phyloP scores from a whole-genome alignment of 2,329 filamentous ascomycete genomes.

The Cephalotrichum gorgonifer region DNA sequence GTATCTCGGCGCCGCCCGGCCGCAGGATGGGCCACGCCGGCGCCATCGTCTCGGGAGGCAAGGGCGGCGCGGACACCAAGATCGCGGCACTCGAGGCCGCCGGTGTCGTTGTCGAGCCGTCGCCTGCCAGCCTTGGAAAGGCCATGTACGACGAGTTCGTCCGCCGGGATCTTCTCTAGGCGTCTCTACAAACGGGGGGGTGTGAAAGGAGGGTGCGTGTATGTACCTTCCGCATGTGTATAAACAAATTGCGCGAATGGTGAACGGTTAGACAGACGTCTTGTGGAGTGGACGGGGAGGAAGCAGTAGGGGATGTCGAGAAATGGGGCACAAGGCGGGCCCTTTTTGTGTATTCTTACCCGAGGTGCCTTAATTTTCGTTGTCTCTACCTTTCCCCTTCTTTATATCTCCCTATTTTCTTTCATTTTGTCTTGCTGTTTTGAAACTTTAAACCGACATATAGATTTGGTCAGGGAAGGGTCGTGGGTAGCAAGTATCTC shows the following conservation, averaged over 20 bases:
- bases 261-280: no score
- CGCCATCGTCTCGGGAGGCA: slow-evolving; percentile 94
- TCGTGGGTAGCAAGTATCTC: background rate
- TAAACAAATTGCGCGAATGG: no score
- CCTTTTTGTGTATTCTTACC: background rate
- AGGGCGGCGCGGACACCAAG: slow-evolving; percentile 97
- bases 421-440: background rate
- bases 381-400: slow-evolving; percentile 11
- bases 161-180: slow-evolving; percentile 85
- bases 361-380: slow-evolving; percentile 8
- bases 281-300: no score
- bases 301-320: background rate
- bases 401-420: background rate
- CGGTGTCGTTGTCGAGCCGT: slow-evolving; percentile 93
- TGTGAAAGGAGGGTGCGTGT: background rate
- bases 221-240: no score
- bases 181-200: background rate
- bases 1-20: slow-evolving; percentile 93
- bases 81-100: slow-evolving; percentile 88
- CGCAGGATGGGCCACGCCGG: slow-evolving; percentile 98
- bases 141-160: slow-evolving; percentile 92
- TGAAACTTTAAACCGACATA: background rate
- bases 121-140: slow-evolving; percentile 85
- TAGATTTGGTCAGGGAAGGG: background rate
- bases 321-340: background rate